Evolutionary conservation across 2,329 filamentous ascomycete species (phyloP), one percentile per base, ranked within the genome.

Genomic region (Thelonectria rubi): DNA sequence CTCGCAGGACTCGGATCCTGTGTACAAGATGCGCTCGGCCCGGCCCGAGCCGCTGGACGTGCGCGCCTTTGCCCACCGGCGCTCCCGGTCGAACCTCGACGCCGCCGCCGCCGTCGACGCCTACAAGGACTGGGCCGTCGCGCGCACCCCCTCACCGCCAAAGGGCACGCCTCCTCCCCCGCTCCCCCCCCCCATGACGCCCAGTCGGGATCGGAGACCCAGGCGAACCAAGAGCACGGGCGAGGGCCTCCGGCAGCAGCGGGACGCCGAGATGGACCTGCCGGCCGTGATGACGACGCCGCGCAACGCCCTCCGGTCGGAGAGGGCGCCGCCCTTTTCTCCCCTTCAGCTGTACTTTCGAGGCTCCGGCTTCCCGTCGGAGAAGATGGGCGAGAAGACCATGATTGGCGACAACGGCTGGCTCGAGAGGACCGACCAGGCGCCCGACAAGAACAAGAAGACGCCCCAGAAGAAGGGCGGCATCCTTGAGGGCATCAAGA

Each of bases 331-430:
- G 21, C 64, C 71, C 0, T 83, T 79, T 61, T 82, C 80, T 3
- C 81, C 80, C 1, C 71, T 83, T 2, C 75, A 76, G 6, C 72
- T 80, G 0, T 80, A 81, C 51, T 79, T 82, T 54, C 74, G 76
- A 30, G 77, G 74, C 3, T 65, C 75, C n/a, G 77, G 73, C 11
- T 75, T 76, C 12, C 78, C 80, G 2, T 68, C 69, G 5, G 65
- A 69, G 42, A 81, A 78, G 63, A 80, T 74, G 50, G 78, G 79
- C 0, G 77, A 77, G 39, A 87, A 87, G 76, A 80, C 76, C 3
- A 72, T 88, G 71, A 81, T 87, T 59, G 85, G 85, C 3, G 74
- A 82, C 3, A 80, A 84, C 49, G 86, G 86, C 20, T 88, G 85
- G 85, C 78, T 87, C 2, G 84, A 86, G 69, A 78, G 78, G 15